A percentile compares a stretch with the other conserved stretches of the same genome.
These are phyloP conservation scores for Gentiana macrophylla DNA, from an alignment of 257 asterid species.

Conservation along the genomic window DNA sequence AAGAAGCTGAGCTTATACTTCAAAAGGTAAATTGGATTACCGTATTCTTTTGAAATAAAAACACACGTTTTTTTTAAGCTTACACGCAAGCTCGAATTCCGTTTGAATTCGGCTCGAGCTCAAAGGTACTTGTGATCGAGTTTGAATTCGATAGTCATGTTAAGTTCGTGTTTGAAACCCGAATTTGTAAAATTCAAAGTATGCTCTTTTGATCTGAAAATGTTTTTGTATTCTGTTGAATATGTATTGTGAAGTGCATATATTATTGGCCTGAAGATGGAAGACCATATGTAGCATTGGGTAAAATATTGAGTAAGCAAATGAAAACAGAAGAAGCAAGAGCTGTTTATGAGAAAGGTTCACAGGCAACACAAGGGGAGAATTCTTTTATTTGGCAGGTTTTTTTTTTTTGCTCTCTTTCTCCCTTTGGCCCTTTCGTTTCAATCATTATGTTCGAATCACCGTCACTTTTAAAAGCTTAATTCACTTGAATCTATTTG, in stretches of 20 bases:
- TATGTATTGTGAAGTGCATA: conserved; percentile 55
- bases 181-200: too few species aligned
- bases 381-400: conserved; percentile 99
- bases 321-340: conserved; percentile 70
- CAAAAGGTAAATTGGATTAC: conserved; percentile 31
- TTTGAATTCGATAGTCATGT: too few species aligned
- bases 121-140: too few species aligned
- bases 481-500: conserved; percentile 14
- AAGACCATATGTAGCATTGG: conserved; percentile 86
- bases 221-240: conserved; percentile 1
- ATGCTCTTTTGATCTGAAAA: too few species aligned
- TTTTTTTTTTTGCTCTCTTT: conserved; percentile 16
- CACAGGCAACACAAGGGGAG: conserved; percentile 96
- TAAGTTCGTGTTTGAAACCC: too few species aligned
- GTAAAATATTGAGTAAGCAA: conserved; percentile 63
- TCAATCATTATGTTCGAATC: not conserved
- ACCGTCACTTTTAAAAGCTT: conserved; percentile 2
- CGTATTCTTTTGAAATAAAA: too few species aligned
- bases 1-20: conserved; percentile 73
- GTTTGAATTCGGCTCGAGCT: too few species aligned
- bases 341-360: conserved; percentile 82
- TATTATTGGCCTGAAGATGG: conserved; percentile 95
- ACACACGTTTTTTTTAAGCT: too few species aligned
- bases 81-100: too few species aligned
- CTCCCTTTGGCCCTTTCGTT: not conserved